Evolutionary conservation across 2,329 filamentous ascomycete species (phyloP), one percentile per base, ranked within the genome.

Genomic region (Colletotrichum siamense): DNA sequence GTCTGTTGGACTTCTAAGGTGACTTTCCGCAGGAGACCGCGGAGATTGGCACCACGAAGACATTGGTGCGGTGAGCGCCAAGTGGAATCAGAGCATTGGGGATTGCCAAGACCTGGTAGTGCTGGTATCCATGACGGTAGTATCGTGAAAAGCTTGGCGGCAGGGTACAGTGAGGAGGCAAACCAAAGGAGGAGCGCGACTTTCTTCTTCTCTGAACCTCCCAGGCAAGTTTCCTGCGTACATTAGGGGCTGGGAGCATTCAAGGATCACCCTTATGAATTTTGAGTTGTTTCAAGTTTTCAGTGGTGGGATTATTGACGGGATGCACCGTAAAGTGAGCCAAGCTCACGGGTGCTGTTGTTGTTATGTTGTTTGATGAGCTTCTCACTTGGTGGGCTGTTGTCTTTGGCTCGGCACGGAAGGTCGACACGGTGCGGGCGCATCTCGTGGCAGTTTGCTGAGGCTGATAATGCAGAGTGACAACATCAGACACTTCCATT

Each of bases 111-210:
- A 13, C 59, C 61, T 16, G 16, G 3, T 63, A 36, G 52, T 57
- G 55, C 57, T 71, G 49, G 44, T n/a, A 61, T 62, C 49, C 67
- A 65, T 66, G 44, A 32, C 4, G 34, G 34, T 62, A 36, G 52
- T 30, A 36, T 71, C 34, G 61, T 52, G 34, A 18, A 24, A 71
- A 66, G 59, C 72, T 75, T 66, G 72, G 72, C 72, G 8, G 34
- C 72, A 74, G 61, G 72, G 72, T 55, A 59, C 6, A 10, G n/a
- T 22, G 30, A 65, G 22, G n/a, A 36, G 44, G 36, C 28, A 32
- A 55, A 24, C 22, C 32, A 3, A 64, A 16, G 44, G 8, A 16
- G 6, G 55, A 15, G 13, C 9, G 28, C 30, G 2, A 15, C 6
- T 26, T 52, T 26, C 22, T 22, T 61, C 34, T 24, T 69, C n/a